Base-by-base conservation (phyloP, 345 rosid species). In the Eucalyptus virginea region DNA sequence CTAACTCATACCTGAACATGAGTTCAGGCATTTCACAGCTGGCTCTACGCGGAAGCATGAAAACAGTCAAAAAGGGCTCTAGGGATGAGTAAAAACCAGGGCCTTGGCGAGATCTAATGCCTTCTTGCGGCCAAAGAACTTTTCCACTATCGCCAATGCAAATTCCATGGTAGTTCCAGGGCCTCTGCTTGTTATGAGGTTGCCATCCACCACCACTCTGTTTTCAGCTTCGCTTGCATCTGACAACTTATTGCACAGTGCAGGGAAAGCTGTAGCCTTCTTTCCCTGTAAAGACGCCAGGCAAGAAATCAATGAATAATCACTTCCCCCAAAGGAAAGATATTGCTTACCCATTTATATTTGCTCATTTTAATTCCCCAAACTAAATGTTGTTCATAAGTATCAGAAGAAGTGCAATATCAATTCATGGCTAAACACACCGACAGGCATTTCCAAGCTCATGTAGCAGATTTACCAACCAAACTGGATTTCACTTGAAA, bases 101-200 rank as follows among this genome's bases (percentile, higher is more conserved):
- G 91, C 88, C 90, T 96, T 97, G 12, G 98, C 96, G 11, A 97
- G 95, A 91, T 96, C 94, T 16, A 98, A 90, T 34, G 96, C 98
- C 90, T 95, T 96, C 72, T 91, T 90, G 18, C 96, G 95, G 48
- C 99, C 98, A 44, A 93, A 94, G 80, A 96, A 89, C 93, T 98
- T 97, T 93, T 97, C 98, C 58, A 96, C 96, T 10, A 95, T 97
- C 17, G 94, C 97, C 72, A 98, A 92, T 24, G 95, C 96, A 89
- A 98, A 98, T 93, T 97, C 98, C 94, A 95, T 88, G 28, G 99
- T 87, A n/a, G 99, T 95, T 90, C 99, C 99, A 5, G 99, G 99
- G 12, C 98, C 98, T 89, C 96, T 93, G 93, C 99, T 98, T 52
- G 97, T 97, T 56, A 98, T 92, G 88, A 97, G 99, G 92, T 96